Evolutionary conservation across 148 eudicot genomes (phyloP).

Genomic region (Polygonum aviculare): DNA sequence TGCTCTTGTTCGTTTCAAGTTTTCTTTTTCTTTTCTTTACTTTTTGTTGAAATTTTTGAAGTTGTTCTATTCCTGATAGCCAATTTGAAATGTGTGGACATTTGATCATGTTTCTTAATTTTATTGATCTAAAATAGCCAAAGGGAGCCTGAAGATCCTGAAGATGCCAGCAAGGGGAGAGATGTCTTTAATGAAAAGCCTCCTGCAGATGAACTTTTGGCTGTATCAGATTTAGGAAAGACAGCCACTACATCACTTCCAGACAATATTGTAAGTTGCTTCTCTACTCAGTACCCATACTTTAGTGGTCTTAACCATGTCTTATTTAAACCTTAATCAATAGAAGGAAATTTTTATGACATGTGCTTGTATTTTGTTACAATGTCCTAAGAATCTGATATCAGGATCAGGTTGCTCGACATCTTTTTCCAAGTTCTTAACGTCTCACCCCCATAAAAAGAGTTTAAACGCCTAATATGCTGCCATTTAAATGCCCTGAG

Average conservation of each 20-base stretch:
- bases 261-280: constrained; percentile 73
- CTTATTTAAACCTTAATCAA: background rate
- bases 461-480: background rate
- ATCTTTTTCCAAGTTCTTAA: background rate
- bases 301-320: background rate
- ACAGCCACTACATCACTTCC: constrained; percentile 83
- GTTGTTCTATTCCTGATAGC: background rate
- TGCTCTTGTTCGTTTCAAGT: background rate
- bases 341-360: background rate
- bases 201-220: constrained; percentile 94
- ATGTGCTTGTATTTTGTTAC: background rate
- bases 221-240: constrained; percentile 92
- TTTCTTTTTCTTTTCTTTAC: background rate
- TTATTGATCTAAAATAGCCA: constrained; percentile 45
- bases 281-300: background rate
- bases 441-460: background rate
- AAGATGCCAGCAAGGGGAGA: constrained; percentile 89
- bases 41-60: background rate
- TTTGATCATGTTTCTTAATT: background rate
- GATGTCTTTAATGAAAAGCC: constrained; percentile 98
- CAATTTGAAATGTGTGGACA: background rate
- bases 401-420: background rate
- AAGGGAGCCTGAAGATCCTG: constrained; percentile 98
- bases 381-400: background rate
- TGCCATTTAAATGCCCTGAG: background rate